These are phyloP conservation scores for Coemansia sp. DNA, from an alignment of 192 early-diverging fungal species.

Conservation along the genomic window DNA sequence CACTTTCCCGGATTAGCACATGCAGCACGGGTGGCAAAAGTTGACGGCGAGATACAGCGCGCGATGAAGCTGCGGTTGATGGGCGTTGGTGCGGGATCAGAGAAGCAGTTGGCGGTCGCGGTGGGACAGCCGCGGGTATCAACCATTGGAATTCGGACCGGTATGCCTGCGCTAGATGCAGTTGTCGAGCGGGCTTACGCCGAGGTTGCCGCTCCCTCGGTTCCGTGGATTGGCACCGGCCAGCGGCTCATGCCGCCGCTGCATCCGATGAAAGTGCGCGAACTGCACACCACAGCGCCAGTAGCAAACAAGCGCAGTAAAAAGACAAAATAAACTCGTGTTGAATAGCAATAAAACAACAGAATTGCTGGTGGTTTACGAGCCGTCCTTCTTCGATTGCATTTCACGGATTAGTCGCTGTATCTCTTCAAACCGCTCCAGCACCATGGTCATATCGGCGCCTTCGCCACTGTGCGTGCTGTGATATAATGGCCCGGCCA, in stretches of 20 bases:
- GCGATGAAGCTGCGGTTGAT: conserved; percentile 19
- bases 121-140: conserved; percentile 29
- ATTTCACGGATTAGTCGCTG: conserved; percentile 31
- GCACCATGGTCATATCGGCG: conserved; percentile 18
- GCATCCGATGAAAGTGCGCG: conserved; percentile 27
- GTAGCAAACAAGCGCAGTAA: conserved; percentile 3
- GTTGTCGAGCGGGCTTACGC: conserved; percentile 20
- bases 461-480: background rate
- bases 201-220: conserved; percentile 7
- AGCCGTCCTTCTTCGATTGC: conserved; percentile 15
- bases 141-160: conserved; percentile 36
- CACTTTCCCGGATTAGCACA: conserved; percentile 42
- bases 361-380: background rate
- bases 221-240: conserved; percentile 33
- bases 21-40: conserved; percentile 9
- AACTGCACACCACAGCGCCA: conserved; percentile 43
- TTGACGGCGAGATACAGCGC: background rate
- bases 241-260: background rate
- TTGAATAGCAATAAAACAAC: too few relatives aligned
- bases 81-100: conserved; percentile 21
- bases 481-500: background rate
- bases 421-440: conserved; percentile 38
- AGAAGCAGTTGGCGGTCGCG: conserved; percentile 22
- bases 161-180: conserved; percentile 19
- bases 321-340: too few relatives aligned